A percentile compares a stretch with the other conserved stretches of the same genome.
Conservation (phyloP, 257 asterid genomes). For the Scutellaria minor region DNA sequence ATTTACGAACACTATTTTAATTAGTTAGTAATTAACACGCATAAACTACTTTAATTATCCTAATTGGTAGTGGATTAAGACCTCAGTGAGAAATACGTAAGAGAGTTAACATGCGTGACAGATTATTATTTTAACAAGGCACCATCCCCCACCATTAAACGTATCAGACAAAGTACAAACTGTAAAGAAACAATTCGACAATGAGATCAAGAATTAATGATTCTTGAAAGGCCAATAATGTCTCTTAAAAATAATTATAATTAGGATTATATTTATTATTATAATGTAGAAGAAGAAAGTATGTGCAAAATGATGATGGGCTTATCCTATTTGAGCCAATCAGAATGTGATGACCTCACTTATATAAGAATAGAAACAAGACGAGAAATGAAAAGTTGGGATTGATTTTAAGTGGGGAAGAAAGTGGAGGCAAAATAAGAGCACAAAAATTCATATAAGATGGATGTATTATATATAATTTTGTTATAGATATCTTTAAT, state of each 20-base stretch:
- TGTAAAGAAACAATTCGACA: slow-evolving; percentile 38
- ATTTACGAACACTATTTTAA: background rate
- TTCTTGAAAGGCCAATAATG: slow-evolving; percentile 37
- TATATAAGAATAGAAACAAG: slow-evolving; percentile 12
- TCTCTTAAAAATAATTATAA: slow-evolving; percentile 6
- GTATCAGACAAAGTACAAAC: slow-evolving; percentile 42
- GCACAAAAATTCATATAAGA: too few relatives aligned
- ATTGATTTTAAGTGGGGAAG: slow-evolving; percentile 47
- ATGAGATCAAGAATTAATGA: slow-evolving; percentile 33
- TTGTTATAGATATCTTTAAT: too few relatives aligned
- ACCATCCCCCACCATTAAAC: slow-evolving; percentile 45
- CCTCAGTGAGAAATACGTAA: slow-evolving; percentile 46
- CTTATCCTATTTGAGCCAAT: slow-evolving; percentile 62
- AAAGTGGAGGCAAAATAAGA: slow-evolving; percentile 57
- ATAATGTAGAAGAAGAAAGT: slow-evolving; percentile 21
- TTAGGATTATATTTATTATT: slow-evolving; percentile 1
- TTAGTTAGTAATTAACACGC: slow-evolving; percentile 27
- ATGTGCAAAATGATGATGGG: slow-evolving; percentile 44
- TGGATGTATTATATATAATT: too few relatives aligned
- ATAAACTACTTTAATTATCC: slow-evolving; percentile 39
- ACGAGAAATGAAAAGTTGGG: slow-evolving; percentile 19
- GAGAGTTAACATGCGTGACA: background rate
- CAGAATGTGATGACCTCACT: slow-evolving; percentile 44
- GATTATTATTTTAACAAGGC: slow-evolving; percentile 42
- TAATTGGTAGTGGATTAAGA: slow-evolving; percentile 53